Evolutionary conservation across 163 green algal genomes (phyloP).

Genomic region (Scenedesmus sp.): DNA sequence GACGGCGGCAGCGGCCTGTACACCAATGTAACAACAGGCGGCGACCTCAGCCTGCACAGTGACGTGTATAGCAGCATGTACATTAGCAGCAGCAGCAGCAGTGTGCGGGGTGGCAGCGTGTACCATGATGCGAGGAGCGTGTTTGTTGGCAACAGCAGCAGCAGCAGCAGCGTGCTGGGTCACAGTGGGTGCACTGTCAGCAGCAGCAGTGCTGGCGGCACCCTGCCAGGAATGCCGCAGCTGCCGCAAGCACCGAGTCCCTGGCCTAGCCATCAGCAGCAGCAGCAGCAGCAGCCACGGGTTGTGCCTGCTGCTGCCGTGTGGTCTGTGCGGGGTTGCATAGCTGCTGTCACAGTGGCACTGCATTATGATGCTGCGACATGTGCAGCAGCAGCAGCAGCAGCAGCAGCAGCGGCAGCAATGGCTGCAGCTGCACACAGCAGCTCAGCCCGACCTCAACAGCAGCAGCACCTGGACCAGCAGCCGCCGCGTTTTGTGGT

Average conservation of each 20-base stretch:
- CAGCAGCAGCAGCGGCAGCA: constrained; percentile 44
- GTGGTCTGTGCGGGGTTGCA: constrained; percentile 2
- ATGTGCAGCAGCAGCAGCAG: constrained; percentile 31
- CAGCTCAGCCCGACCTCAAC: background rate
- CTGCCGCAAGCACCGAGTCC: background rate
- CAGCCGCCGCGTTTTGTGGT: constrained; percentile 17
- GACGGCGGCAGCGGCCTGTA: constrained; percentile 34
- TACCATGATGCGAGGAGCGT: constrained; percentile 55
- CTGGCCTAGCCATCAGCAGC: background rate
- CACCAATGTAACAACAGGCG: constrained; percentile 23
- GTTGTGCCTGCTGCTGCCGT: background rate
- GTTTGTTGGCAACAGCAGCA: constrained; percentile 43
- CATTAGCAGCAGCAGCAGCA: constrained; percentile 37
- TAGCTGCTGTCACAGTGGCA: constrained; percentile 6
- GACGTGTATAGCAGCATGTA: constrained; percentile 30
- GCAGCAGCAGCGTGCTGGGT: constrained; percentile 15
- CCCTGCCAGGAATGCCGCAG: background rate
- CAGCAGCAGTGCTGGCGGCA: constrained; percentile 26
- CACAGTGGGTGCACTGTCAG: background rate
- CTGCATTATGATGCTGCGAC: constrained; percentile 41
- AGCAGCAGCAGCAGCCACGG: background rate
- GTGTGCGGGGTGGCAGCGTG: constrained; percentile 9
- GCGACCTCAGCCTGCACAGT: constrained; percentile 19
- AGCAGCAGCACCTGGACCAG: background rate
- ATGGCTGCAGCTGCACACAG: no score